Conservation (phyloP, 1,284 basidiomycete genomes). For the Ustilago trichophora region DNA sequence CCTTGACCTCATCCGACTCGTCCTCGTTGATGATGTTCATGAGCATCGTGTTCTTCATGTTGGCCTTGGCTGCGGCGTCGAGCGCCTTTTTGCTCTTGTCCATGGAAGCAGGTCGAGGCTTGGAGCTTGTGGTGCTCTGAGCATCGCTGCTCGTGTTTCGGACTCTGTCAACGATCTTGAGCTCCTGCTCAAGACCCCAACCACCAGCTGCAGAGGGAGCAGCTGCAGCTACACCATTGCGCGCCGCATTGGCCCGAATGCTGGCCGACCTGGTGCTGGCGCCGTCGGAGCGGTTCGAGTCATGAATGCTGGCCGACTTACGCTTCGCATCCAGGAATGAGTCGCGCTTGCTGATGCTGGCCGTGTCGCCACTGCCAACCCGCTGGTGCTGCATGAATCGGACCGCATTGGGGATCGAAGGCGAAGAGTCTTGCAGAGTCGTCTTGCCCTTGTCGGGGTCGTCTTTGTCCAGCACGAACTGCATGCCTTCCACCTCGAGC, state of each 20-base stretch:
- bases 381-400: conserved; percentile 33
- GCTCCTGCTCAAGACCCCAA: conserved; percentile 44
- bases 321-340: conserved; percentile 4
- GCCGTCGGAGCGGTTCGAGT: conserved; percentile 5
- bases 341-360: conserved; percentile 10
- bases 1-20: conserved; percentile 41
- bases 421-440: conserved; percentile 10
- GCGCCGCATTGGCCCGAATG: not conserved
- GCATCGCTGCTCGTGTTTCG: conserved; percentile 3
- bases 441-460: conserved; percentile 12
- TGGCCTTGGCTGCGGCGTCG: conserved; percentile 8
- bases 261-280: conserved; percentile 1
- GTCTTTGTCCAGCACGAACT: conserved; percentile 33
- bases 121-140: not conserved
- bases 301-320: conserved; percentile 4
- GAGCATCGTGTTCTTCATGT: conserved; percentile 10
- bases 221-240: not conserved
- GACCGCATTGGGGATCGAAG: conserved; percentile 36
- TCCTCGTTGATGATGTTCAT: conserved; percentile 30
- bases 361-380: not conserved
- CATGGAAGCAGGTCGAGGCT: conserved; percentile 19
- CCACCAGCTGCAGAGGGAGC: not conserved
- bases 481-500: conserved; percentile 40
- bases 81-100: conserved; percentile 21
- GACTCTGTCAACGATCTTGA: conserved; percentile 33